Base-by-base conservation (phyloP, 805 yeast genomes). In the Kodamaea leandrae region DNA sequence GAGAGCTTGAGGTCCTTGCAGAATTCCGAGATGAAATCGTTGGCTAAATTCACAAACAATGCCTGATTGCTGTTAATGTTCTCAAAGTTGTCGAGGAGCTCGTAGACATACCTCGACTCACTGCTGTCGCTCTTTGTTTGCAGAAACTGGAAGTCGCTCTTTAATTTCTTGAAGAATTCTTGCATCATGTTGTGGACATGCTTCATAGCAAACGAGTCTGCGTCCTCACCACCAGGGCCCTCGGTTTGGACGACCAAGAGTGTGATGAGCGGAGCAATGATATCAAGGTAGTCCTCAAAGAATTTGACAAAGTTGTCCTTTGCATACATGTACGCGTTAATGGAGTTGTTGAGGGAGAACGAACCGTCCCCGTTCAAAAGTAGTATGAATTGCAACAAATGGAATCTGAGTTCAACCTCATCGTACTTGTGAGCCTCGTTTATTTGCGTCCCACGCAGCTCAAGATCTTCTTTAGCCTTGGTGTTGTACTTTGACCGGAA, bases 381-480 rank as follows among this genome's bases (percentile, higher is more conserved):
- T 15, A 66, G 49, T 3, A 57, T 54, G 39, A 61, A 67, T 45
- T 68, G 70, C 12, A 68, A 57, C 53, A 66, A 54, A 49, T 67
- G 72, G 46, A 68, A 63, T 46, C 67, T 67, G 54, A 69, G 64
- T 50, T 64, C 68, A n/a, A 63, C 54, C 39, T 53, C 56, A 14
- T 52, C 43, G 39, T 40, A 44, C 34, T 37, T 37, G 26, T 20
- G 10, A 12, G 27, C 17, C n/a, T 10, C 16, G 13, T 19, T 32
- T 17, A 12, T 32, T 32, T n/a, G n/a, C n/a, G n/a, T n/a, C n/a
- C n/a, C n/a, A n/a, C n/a, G n/a, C 12, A 6, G 9, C 5, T 13
- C 16, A 7, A 33, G 17, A 2, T 21, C 26, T 13, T 33, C 23
- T n/a, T 13, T n/a, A 14, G 18, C 36, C 26, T 17, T 18, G 21